phyloP scores from a whole-genome alignment of 202 grass and related monocot genomes.

The Saccharum hybrid region DNA sequence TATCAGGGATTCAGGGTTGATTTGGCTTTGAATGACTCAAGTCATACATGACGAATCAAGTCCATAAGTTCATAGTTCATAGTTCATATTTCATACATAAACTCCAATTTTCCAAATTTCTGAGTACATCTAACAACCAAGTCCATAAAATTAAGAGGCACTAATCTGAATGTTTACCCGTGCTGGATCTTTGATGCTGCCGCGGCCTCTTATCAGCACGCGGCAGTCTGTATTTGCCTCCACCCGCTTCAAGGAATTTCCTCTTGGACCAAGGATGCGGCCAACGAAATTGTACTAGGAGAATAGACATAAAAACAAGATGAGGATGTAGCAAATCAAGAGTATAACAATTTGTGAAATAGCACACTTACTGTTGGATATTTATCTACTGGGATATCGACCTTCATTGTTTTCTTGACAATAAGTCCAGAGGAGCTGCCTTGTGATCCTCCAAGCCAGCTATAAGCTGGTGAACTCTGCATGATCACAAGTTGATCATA shows the following conservation, averaged over 20 bases:
- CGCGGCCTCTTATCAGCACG: constrained; percentile 90
- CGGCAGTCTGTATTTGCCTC: constrained; percentile 93
- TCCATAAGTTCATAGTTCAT: not conserved
- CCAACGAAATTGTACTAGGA: constrained; percentile 97
- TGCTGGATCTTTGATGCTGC: constrained; percentile 98
- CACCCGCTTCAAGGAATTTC: constrained; percentile 94
- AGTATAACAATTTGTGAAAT: constrained; percentile 31
- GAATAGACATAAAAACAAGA: constrained; percentile 34
- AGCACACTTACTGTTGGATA: constrained; percentile 86
- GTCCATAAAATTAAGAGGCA: constrained; percentile 13
- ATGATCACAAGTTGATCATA: constrained; percentile 45
- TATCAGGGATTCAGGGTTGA: not conserved
- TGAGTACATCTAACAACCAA: not conserved
- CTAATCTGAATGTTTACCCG: constrained; percentile 57
- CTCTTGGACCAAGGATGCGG: constrained; percentile 98
- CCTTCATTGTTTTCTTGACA: constrained; percentile 97
- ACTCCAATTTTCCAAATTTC: constrained; percentile 17
- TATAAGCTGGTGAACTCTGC: constrained; percentile 90
- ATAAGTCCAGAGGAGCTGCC: constrained; percentile 86
- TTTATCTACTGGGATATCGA: constrained; percentile 93
- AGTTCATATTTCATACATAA: not conserved
- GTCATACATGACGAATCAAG: not conserved
- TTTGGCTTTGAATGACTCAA: not conserved
- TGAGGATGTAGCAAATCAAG: constrained; percentile 27
- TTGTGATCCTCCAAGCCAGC: constrained; percentile 83